A percentile compares a stretch with the other conserved stretches of the same genome.
phyloP scores from a whole-genome alignment of 2,329 filamentous ascomycete species.

The Zymoseptoria pseudotritici region DNA sequence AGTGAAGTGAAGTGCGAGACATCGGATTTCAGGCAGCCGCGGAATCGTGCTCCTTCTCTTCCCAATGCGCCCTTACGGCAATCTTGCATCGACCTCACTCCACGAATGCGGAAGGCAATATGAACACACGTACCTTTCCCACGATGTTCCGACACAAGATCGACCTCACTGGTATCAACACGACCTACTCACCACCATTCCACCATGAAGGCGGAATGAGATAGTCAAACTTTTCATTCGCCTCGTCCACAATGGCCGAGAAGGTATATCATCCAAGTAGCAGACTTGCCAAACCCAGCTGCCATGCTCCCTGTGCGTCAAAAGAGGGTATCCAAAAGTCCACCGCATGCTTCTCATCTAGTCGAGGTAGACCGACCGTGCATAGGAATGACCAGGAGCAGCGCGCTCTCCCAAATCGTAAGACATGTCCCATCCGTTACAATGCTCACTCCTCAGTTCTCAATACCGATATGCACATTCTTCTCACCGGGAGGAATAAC shows the following conservation, averaged over 20 bases:
- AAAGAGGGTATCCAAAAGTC: background rate
- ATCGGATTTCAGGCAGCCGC: background rate
- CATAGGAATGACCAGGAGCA: background rate
- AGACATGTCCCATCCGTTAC: background rate
- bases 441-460: slow-evolving; percentile 39
- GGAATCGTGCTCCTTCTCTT: no score
- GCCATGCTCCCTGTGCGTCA: background rate
- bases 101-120: no score
- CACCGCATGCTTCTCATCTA: background rate
- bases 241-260: background rate
- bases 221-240: background rate
- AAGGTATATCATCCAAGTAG: background rate
- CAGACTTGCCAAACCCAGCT: background rate
- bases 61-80: no score
- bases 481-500: slow-evolving; percentile 55
- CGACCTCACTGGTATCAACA: background rate
- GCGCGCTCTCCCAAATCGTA: background rate
- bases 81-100: no score
- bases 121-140: background rate
- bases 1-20: background rate
- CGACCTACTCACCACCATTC: background rate
- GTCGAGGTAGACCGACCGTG: background rate
- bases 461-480: slow-evolving; percentile 52
- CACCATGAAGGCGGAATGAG: background rate
- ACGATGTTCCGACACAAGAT: background rate